Base-by-base conservation (phyloP, 73 alveolate species). In the Symbiodinium natans region DNA sequence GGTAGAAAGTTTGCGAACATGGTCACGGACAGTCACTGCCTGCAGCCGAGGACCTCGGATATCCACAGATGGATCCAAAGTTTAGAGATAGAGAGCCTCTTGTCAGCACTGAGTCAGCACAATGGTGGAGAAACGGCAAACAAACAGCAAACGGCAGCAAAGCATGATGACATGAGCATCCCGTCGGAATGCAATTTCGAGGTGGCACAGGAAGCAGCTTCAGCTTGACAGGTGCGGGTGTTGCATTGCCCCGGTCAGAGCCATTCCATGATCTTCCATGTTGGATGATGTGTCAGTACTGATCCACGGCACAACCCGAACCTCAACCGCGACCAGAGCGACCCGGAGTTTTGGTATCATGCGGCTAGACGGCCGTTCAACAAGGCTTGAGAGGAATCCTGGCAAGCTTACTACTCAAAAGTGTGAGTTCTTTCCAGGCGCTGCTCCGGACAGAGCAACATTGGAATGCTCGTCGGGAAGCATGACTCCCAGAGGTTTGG, bases 261-360 rank as follows among this genome's bases (percentile, higher is more conserved):
- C 23, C 6, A 75, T 27, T 42, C 33, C 2, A 31, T 31, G n/a
- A 19, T 23, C 25, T 15, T 11, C 11, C n/a, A 33, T 75, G 11
- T 25, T 11, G 29, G 9, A 6, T 39, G 11, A 39, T 23, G 2
- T 27, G 84, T 48, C 96, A 90, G 96, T 90, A 90, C 96, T 33
- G 96, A 90, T 41, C 96, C 96, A 6, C 96, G 96, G 77, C 96
- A 90, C 96, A 90, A 90, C 33, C 96, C 96, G 39, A 90, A 90
- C 29, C 96, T 90, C 80, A 90, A 90, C 41, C 96, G 96, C 38
- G 96, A 90, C 63, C 96, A 90, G 87, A 90, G 77, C 75, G 96
- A 90, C 36, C 96, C 96, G 4, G 96, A 90, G 87, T 90, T 90
- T 42, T 90, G 96, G 96, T 90, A 90, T 38, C 96, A 90, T 31